phyloP scores from a whole-genome alignment of 1,284 basidiomycete genomes.

The Cryptococcus wingfieldii region DNA sequence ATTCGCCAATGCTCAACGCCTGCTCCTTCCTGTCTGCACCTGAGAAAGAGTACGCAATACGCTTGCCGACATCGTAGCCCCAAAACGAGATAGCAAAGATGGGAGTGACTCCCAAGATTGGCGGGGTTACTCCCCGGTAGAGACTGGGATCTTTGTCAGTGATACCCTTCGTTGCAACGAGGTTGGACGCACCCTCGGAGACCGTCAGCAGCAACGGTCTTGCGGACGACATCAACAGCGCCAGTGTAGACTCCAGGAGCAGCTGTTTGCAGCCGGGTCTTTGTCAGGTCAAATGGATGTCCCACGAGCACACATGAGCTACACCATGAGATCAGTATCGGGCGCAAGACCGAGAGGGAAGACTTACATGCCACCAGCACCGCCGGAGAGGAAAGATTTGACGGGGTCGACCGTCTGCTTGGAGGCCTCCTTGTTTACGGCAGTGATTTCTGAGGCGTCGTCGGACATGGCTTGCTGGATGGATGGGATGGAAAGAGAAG shows the following conservation, averaged over 20 bases:
- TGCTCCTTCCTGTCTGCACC: constrained; percentile 46
- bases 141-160: constrained; percentile 54
- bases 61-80: constrained; percentile 94
- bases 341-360: not conserved
- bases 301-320: constrained; percentile 55
- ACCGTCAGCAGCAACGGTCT: constrained; percentile 85
- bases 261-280: constrained; percentile 94
- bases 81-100: constrained; percentile 99
- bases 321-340: not conserved
- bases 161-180: not conserved
- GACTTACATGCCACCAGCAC: constrained; percentile 69
- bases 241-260: constrained; percentile 84
- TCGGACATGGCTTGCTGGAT: constrained; percentile 29
- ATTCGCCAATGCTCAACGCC: constrained; percentile 69
- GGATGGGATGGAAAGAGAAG: too few species aligned
- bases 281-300: constrained; percentile 96
- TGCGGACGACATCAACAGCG: constrained; percentile 87
- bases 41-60: constrained; percentile 66
- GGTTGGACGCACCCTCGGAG: constrained; percentile 64
- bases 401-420: constrained; percentile 46
- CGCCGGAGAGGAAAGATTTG: constrained; percentile 86
- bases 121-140: constrained; percentile 95
- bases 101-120: constrained; percentile 92
- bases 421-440: constrained; percentile 10
- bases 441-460: constrained; percentile 29